Conservation (phyloP, 371 early-diverging fungal genomes). For the Globomyces sp. region DNA sequence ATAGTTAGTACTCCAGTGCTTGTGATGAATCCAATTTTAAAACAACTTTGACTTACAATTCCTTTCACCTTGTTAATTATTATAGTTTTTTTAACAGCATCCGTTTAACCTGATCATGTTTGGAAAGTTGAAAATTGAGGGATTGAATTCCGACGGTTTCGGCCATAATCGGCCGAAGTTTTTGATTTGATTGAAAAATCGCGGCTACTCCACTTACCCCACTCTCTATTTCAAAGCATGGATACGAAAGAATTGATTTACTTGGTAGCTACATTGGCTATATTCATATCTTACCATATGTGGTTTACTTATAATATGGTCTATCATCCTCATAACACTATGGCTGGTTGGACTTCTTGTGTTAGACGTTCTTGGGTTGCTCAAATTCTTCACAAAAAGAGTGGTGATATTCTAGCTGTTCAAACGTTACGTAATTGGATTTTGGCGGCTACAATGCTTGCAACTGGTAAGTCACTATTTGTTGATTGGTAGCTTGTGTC, state of each 20-base stretch:
- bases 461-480: conserved; percentile 15
- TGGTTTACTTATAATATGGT: neutral
- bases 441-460: conserved; percentile 39
- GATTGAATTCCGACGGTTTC: too few species aligned
- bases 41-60: too few species aligned
- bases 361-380: conserved; percentile 5
- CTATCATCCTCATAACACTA: neutral
- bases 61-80: too few species aligned
- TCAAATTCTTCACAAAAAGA: conserved; percentile 8
- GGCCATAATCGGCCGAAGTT: too few species aligned
- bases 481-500: conserved; percentile 18
- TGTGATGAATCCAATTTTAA: too few species aligned
- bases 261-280: neutral
- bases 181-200: too few species aligned
- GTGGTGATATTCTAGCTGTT: conserved; percentile 23
- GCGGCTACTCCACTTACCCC: too few species aligned
- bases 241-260: neutral
- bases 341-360: conserved; percentile 14
- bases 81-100: too few species aligned
- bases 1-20: too few species aligned
- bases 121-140: too few species aligned
- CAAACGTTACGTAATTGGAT: conserved; percentile 44
- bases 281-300: conserved; percentile 6
- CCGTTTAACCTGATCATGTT: too few species aligned
- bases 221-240: neutral